Base-by-base conservation (phyloP, 768 basidiomycete species). In the Kwoniella dejecticola region DNA sequence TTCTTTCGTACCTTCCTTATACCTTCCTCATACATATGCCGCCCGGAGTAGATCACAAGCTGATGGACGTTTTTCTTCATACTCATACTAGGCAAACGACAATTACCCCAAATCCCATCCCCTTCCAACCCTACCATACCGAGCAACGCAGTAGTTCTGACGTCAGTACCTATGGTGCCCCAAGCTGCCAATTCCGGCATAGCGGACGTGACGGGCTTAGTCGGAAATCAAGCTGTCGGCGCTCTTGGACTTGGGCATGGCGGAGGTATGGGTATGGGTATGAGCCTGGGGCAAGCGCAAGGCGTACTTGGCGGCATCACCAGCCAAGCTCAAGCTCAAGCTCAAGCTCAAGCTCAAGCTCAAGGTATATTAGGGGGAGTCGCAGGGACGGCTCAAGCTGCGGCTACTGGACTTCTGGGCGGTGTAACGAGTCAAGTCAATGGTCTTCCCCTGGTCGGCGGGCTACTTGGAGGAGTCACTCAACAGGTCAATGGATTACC, bases 161-260 rank as follows among this genome's bases (percentile, higher is more conserved):
- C 58, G 8, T 49, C 46, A 15, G 58, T 60, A 45, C 58, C 58
- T 31, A 60, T 60, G 58, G 11, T 45, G 13, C 49, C 49, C 1
- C 58, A 60, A 27, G 30, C 48, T 15, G 58, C 58, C 17, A 50
- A 53, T 12, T 60, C 58, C 0, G 54, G 54, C 24, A 24, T 47
- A 7, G 27, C 27, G 27, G 48, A 33, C 5, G 29, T 50, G 13
- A 50, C 48, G 1, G 48, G 48, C 8, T 31, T 50, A n/a, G 15
- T 30, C 24, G 24, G 29, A 27, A 15, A 27, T 17, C 41, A 42
- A 42, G 41, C 11, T 8, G 5, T 52, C 26, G 27, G 17, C 33
- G 33, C 33, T 36, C 15, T 36, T 7, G 33, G 33, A 36, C 15
- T n/a, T n/a, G n/a, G n/a, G n/a, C n/a, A n/a, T n/a, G n/a, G n/a